A percentile compares a stretch with the other conserved stretches of the same genome.
Evolutionary conservation across 192 early-diverging fungal species (phyloP).

Genomic region (Pilaira anomala): DNA sequence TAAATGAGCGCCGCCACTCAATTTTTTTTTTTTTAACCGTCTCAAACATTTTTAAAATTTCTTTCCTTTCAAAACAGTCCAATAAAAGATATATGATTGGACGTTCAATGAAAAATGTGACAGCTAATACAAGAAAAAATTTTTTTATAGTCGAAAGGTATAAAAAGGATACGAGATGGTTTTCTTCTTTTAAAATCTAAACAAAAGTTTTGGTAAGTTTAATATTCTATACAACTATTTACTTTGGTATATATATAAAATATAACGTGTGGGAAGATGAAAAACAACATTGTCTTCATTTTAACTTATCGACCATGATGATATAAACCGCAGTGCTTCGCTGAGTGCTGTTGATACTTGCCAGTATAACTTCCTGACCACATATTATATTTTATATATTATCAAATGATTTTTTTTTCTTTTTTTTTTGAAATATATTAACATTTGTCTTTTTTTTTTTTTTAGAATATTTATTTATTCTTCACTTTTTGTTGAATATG

Average conservation of each 20-base stretch:
- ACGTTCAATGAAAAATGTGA: no score
- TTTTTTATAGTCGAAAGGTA: no score
- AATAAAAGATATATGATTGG: no score
- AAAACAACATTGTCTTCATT: slow-evolving; percentile 32
- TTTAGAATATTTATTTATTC: background rate
- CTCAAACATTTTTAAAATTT: no score
- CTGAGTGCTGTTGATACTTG: slow-evolving; percentile 43
- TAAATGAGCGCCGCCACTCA: no score
- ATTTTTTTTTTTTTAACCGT: no score
- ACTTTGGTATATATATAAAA: background rate
- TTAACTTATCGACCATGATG: slow-evolving; percentile 43
- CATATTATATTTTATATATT: background rate
- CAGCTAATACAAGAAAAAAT: no score
- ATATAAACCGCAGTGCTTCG: slow-evolving; percentile 41
- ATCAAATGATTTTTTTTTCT: slow-evolving; percentile 3
- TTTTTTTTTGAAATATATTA: background rate
- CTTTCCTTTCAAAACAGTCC: no score
- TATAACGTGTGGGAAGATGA: slow-evolving; percentile 19
- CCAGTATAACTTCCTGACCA: slow-evolving; percentile 42
- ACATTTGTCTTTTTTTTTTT: slow-evolving; percentile 3
- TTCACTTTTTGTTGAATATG: background rate
- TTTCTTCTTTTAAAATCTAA: no score
- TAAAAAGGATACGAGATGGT: no score
- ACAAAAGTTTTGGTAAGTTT: no score
- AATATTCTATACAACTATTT: background rate